Evolutionary conservation across 495 filamentous ascomycete species (phyloP), one percentile per base, ranked within the genome.

Genomic region (Margaritispora aquatica): DNA sequence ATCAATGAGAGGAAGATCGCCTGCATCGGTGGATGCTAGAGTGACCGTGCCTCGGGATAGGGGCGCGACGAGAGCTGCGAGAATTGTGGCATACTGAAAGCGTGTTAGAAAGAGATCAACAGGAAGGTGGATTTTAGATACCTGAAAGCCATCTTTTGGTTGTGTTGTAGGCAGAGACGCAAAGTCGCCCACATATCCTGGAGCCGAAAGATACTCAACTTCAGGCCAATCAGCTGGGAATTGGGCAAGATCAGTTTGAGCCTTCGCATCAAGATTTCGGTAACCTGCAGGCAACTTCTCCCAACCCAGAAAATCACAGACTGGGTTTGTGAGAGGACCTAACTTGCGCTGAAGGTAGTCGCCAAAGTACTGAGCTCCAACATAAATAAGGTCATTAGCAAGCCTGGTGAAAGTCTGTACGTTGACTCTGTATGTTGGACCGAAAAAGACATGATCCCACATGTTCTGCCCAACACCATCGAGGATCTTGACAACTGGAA

Each of bases 381-480:
- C n/a, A 48, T 54, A 54, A 7, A 19, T 20, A 3, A 31, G 57
- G 22, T 59, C 31, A 8, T 29, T 54, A 5, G 38, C 38, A 15
- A 60, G 34, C 51, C 29, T 60, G 59, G 27, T 57, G 50, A 9
- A 19, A 15, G 29, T 67, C 19, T 31, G 82, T 17, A 89, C 77
- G 11, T 73, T 69, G 29, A 81, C 74, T 2, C 70, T 70, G 51
- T 70, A 71, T 2, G 64, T 66, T 0, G 71, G 66, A 0, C 69
- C 70, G 53, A 70, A 71, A 51, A 72, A 73, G 5, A 71, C 60
- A 54, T 84, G 82, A 66, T 86, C 82, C 63, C 86, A 82, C 0
- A 88, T 69, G 67, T 88, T 88, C 21, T 73, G 73, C 27, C 86
- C 86, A 0, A 89, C 85, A 9, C 79, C 82, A 0, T 82, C 80